Percentiles rank a stretch among this genome's conserved stretches.
Evolutionary conservation across 257 asterid species (phyloP).

Genomic region (Scutellaria barbata): DNA sequence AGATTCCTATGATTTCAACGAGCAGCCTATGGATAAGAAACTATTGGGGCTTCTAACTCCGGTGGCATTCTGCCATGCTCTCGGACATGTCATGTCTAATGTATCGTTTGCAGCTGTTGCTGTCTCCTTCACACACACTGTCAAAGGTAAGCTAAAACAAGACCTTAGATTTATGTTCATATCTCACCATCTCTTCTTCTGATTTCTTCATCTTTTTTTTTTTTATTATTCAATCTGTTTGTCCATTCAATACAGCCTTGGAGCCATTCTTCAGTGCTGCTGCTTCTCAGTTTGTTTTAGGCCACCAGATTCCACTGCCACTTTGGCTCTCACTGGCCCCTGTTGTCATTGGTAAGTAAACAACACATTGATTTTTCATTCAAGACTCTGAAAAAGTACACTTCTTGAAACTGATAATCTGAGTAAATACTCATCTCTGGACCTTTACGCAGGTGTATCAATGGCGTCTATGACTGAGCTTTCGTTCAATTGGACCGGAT

Average conservation of each 20-base stretch:
- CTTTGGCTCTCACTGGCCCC: conserved; percentile 67
- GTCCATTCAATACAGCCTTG: conserved; percentile 43
- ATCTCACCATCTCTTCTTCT: not conserved
- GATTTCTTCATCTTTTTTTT: not conserved
- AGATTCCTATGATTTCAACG: conserved; percentile 14
- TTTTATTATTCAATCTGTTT: not conserved
- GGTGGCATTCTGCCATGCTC: conserved; percentile 65
- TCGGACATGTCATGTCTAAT: conserved; percentile 71
- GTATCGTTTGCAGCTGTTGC: conserved; percentile 74
- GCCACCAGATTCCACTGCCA: conserved; percentile 59
- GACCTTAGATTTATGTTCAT: not conserved
- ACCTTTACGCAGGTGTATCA: conserved; percentile 53
- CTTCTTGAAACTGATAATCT: not conserved
- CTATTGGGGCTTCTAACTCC: conserved; percentile 59
- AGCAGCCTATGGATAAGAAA: conserved; percentile 62
- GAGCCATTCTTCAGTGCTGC: conserved; percentile 72
- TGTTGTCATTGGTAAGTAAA: conserved; percentile 53
- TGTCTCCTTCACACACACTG: conserved; percentile 68
- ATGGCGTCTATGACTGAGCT: conserved; percentile 69
- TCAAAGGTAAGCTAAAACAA: conserved; percentile 50
- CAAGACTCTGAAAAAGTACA: not conserved
- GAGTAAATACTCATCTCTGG: not conserved
- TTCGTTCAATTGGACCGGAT: conserved; percentile 68
- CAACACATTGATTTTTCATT: no score
- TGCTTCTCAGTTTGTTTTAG: conserved; percentile 64